Percentiles rank a stretch among this genome's conserved stretches.
These are phyloP conservation scores for Kalaharituber pfeilii DNA, from an alignment of 2,329 filamentous ascomycete species.

Conservation along the genomic window DNA sequence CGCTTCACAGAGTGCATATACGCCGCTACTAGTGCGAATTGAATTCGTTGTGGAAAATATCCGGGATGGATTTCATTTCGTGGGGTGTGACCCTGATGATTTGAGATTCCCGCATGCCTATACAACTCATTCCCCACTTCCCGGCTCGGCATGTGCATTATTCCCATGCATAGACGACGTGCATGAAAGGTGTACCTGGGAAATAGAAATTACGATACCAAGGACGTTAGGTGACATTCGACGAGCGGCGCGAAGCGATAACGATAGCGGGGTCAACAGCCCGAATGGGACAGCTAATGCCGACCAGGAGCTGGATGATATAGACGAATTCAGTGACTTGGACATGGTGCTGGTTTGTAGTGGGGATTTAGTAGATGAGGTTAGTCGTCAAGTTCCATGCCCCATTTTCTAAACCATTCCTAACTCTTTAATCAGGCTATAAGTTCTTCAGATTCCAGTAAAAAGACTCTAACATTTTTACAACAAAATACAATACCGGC, in stretches of 20 bases:
- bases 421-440: conserved; percentile 31
- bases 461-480: conserved; percentile 76
- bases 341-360: conserved; percentile 87
- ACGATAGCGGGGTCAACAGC: not conserved
- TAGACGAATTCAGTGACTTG: conserved; percentile 44
- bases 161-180: conserved; percentile 90
- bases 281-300: conserved; percentile 1
- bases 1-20: conserved; percentile 31
- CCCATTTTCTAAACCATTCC: not conserved
- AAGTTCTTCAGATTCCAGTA: conserved; percentile 57
- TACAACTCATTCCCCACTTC: conserved; percentile 61
- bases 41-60: conserved; percentile 62
- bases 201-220: conserved; percentile 70
- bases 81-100: conserved; percentile 65
- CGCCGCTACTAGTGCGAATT: conserved; percentile 47
- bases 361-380: conserved; percentile 71
- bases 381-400: conserved; percentile 19
- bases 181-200: conserved; percentile 67
- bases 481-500: conserved; percentile 59
- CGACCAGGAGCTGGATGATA: conserved; percentile 41
- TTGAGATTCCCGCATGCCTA: conserved; percentile 79
- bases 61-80: conserved; percentile 79
- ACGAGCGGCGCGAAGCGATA: conserved; percentile 4
- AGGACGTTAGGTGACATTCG: conserved; percentile 62
- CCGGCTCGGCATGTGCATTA: conserved; percentile 65